A percentile compares a stretch with the other conserved stretches of the same genome.
These are phyloP conservation scores for Candida dajiaensis DNA, from an alignment of 805 yeast species.

Conservation along the genomic window DNA sequence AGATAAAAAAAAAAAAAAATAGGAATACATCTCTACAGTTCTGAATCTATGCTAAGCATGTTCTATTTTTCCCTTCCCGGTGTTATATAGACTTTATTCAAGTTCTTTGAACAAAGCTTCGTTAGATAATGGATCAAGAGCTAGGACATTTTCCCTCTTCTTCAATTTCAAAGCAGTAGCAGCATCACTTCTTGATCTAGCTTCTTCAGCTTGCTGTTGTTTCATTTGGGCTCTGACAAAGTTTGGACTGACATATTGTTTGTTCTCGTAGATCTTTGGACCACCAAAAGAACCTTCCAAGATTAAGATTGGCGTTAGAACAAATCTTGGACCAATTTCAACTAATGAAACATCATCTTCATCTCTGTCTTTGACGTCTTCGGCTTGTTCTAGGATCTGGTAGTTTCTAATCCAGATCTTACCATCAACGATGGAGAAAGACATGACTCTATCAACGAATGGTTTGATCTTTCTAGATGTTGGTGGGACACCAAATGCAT, in stretches of 20 bases:
- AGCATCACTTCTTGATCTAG: constrained; percentile 72
- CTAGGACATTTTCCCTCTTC: constrained; percentile 67
- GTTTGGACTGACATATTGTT: constrained; percentile 95
- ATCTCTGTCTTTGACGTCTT: constrained; percentile 46
- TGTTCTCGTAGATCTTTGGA: constrained; percentile 94
- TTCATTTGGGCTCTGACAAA: constrained; percentile 84
- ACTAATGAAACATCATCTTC: constrained; percentile 68
- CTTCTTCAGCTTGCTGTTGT: constrained; percentile 74
- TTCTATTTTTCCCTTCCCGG: neutral
- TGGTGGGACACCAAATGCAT: constrained; percentile 93
- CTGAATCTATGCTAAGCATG: neutral
- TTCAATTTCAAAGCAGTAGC: constrained; percentile 70
- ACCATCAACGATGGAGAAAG: constrained; percentile 86
- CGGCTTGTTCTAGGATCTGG: constrained; percentile 68
- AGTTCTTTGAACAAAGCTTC: constrained; percentile 59
- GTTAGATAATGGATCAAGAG: constrained; percentile 79
- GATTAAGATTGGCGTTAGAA: constrained; percentile 83
- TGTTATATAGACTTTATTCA: neutral
- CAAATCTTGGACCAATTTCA: constrained; percentile 96
- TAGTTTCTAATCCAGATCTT: constrained; percentile 95
- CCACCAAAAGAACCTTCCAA: constrained; percentile 98
- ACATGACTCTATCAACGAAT: constrained; percentile 90
- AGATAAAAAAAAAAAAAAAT: too few species aligned
- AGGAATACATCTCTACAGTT: neutral
- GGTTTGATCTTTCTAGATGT: constrained; percentile 89